Conservation (phyloP, 139 green algal genomes). For the Pleodorina starrii region DNA sequence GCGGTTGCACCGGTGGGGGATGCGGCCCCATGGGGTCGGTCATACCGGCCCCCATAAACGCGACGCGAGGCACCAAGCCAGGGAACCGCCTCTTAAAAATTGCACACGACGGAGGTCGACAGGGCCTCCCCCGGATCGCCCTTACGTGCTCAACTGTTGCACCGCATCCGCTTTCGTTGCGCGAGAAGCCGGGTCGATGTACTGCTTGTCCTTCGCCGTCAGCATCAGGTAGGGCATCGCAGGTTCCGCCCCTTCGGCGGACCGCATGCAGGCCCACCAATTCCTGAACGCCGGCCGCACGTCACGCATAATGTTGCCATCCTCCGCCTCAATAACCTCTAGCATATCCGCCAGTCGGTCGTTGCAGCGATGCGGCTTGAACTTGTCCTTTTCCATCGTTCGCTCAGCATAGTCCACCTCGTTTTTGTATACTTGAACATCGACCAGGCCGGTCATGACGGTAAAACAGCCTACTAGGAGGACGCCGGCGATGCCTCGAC, state of each 20-base stretch:
- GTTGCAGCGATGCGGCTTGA: slow-evolving; percentile 47
- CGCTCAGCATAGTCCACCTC: slow-evolving; percentile 36
- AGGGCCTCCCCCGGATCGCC: not conserved
- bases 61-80: too few species aligned
- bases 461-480: not conserved
- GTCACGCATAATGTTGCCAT: slow-evolving; percentile 23
- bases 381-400: not conserved
- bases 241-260: slow-evolving; percentile 4
- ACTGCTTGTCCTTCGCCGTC: slow-evolving; percentile 34
- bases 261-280: slow-evolving; percentile 44
- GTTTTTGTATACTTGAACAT: slow-evolving; percentile 15
- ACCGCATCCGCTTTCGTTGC: not conserved
- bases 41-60: too few species aligned
- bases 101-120: too few species aligned
- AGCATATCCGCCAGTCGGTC: slow-evolving; percentile 31
- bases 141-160: not conserved
- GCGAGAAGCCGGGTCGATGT: slow-evolving; percentile 22
- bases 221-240: slow-evolving; percentile 50
- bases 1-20: too few species aligned
- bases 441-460: slow-evolving; percentile 11
- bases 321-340: slow-evolving; percentile 38
- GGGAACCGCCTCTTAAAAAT: too few species aligned
- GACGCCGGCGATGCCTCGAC: slow-evolving; percentile 13
- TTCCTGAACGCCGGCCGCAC: slow-evolving; percentile 37
- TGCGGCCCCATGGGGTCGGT: too few species aligned